Conservation (phyloP, 345 rosid genomes). For the Gossypium herbaceum region DNA sequence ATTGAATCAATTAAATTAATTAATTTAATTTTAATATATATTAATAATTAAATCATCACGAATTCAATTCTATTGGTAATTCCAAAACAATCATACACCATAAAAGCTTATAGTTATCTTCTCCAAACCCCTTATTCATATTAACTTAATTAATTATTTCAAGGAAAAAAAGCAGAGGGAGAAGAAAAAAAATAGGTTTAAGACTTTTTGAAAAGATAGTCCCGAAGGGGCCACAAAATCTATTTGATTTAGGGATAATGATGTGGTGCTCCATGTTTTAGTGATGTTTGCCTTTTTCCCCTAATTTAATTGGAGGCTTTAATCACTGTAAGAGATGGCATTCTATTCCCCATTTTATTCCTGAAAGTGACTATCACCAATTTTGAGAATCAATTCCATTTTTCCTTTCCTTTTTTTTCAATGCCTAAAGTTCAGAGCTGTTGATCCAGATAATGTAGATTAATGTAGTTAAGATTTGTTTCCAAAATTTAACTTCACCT, state of each 20-base stretch:
- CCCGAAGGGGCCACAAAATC: not conserved
- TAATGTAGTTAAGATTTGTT: too few species aligned
- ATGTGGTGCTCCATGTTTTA: conserved; percentile 6
- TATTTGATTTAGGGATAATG: not conserved
- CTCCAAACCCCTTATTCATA: not conserved
- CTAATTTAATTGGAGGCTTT: not conserved
- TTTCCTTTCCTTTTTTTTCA: not conserved
- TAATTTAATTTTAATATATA: too few species aligned
- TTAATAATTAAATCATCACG: too few species aligned
- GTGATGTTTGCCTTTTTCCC: not conserved
- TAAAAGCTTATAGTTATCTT: not conserved
- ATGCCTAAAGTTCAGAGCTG: too few species aligned
- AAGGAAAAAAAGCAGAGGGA: not conserved
- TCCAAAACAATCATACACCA: too few species aligned
- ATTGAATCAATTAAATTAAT: too few species aligned
- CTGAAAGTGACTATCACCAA: conserved; percentile 6
- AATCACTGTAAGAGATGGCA: conserved; percentile 10
- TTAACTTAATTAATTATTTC: not conserved
- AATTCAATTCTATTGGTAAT: too few species aligned
- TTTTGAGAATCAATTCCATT: conserved; percentile 1
- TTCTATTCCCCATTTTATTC: conserved; percentile 9
- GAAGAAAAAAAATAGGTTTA: not conserved
- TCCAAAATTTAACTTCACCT: too few species aligned
- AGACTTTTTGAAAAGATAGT: not conserved
- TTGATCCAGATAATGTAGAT: too few species aligned